Evolutionary conservation across 106 monocot species (phyloP).

Genomic region (Gastrodia elata): DNA sequence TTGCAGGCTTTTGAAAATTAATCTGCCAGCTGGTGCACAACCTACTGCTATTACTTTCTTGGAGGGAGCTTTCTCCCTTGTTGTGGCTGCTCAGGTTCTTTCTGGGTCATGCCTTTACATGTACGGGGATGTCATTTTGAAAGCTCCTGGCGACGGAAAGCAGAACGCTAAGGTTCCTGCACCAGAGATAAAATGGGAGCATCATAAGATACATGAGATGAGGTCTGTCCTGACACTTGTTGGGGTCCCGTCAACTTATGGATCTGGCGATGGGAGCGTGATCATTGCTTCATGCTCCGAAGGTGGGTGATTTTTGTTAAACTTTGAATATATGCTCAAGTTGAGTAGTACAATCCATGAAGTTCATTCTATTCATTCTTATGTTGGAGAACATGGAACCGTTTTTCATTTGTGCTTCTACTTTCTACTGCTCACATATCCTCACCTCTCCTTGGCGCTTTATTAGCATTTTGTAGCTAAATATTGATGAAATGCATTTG

Average conservation of each 20-base stretch:
- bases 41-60: conserved; percentile 82
- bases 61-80: conserved; percentile 64
- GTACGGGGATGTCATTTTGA: conserved; percentile 74
- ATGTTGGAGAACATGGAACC: not conserved
- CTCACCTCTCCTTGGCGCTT: not conserved
- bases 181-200: conserved; percentile 92
- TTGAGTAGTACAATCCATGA: not conserved
- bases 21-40: conserved; percentile 73
- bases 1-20: conserved; percentile 63
- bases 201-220: conserved; percentile 76
- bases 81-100: conserved; percentile 80
- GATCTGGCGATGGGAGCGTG: conserved; percentile 77
- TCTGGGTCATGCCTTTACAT: conserved; percentile 67
- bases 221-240: conserved; percentile 56
- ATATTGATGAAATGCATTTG: not conserved
- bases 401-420: not conserved
- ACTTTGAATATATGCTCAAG: not conserved
- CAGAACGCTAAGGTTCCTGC: conserved; percentile 49
- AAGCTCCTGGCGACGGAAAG: conserved; percentile 41
- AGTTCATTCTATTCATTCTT: not conserved
- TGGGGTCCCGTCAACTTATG: conserved; percentile 61
- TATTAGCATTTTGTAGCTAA: not conserved
- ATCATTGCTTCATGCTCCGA: conserved; percentile 90
- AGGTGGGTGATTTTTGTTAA: conserved; percentile 34
- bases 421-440: not conserved